Evolutionary conservation across 306 rosid species (phyloP).

Genomic region (Rosa persica): DNA sequence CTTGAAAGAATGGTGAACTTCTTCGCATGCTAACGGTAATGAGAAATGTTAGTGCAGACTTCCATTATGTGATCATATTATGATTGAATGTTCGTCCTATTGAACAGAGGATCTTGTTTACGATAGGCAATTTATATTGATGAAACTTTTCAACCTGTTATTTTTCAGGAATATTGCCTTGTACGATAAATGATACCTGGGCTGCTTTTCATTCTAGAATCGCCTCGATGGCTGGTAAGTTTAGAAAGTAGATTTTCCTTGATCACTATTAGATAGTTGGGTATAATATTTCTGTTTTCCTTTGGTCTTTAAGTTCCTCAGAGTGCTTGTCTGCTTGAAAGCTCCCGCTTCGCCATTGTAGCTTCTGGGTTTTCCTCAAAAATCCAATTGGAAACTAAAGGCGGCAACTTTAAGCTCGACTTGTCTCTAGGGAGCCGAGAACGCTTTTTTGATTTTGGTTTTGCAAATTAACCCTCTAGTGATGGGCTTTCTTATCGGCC

Average conservation of each 20-base stretch:
- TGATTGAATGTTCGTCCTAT: neutral
- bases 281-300: slow-evolving; percentile 16
- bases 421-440: too few relatives aligned
- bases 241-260: slow-evolving; percentile 20
- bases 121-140: slow-evolving; percentile 18
- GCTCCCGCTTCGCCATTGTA: slow-evolving; percentile 64
- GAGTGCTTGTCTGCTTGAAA: slow-evolving; percentile 70
- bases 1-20: neutral
- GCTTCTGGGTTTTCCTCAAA: neutral
- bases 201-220: slow-evolving; percentile 90
- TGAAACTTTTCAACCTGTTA: slow-evolving; percentile 18
- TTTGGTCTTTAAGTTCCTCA: slow-evolving; percentile 65
- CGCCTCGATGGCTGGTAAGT: slow-evolving; percentile 97
- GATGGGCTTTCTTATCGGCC: too few relatives aligned
- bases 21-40: neutral
- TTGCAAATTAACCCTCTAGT: too few relatives aligned
- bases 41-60: neutral
- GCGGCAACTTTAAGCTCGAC: slow-evolving; percentile 6
- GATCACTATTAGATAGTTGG: neutral
- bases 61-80: neutral
- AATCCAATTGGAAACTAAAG: neutral
- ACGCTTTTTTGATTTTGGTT: too few relatives aligned
- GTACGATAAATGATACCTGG: slow-evolving; percentile 88
- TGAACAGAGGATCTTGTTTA: neutral
- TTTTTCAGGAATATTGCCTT: slow-evolving; percentile 76